phyloP scores from a whole-genome alignment of 306 rosid species.

The Citrullus colocynthis region DNA sequence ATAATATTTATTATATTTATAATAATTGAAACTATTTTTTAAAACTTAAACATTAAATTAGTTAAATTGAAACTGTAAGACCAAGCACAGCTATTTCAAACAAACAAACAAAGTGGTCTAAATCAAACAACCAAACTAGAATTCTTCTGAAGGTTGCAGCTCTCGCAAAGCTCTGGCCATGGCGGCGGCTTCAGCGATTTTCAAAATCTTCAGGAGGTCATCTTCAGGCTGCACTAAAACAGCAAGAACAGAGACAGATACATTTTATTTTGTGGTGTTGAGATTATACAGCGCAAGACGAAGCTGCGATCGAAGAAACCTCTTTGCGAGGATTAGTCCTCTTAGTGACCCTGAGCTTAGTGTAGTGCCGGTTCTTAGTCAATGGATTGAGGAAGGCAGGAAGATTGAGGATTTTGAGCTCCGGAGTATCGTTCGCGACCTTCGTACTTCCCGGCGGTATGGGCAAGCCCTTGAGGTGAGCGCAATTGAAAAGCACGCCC shows the following conservation, averaged over 20 bases:
- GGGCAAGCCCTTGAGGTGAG: slow-evolving; percentile 52
- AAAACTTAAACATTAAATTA: too few species aligned
- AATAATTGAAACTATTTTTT: too few species aligned
- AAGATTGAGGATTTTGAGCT: slow-evolving; percentile 13
- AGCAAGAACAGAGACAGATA: neutral
- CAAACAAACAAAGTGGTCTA: too few species aligned
- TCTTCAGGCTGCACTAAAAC: slow-evolving; percentile 9
- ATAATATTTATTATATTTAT: too few species aligned
- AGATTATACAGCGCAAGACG: slow-evolving; percentile 20
- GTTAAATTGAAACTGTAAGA: too few species aligned
- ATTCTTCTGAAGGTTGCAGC: too few species aligned
- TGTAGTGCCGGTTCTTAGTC: slow-evolving; percentile 40
- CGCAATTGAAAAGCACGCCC: neutral
- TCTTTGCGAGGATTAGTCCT: slow-evolving; percentile 44
- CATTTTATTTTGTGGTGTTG: neutral
- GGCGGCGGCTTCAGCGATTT: slow-evolving; percentile 10
- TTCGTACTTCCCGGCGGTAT: slow-evolving; percentile 34
- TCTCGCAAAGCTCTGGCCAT: neutral
- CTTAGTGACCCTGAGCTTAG: slow-evolving; percentile 47
- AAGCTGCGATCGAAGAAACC: slow-evolving; percentile 17
- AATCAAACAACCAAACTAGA: too few species aligned
- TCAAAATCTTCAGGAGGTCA: slow-evolving; percentile 13
- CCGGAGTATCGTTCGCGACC: slow-evolving; percentile 25
- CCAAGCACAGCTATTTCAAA: too few species aligned
- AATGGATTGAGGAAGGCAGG: slow-evolving; percentile 38